Evolutionary conservation across 768 basidiomycete species (phyloP).

Genomic region (Macrolepiota albuminosa): DNA sequence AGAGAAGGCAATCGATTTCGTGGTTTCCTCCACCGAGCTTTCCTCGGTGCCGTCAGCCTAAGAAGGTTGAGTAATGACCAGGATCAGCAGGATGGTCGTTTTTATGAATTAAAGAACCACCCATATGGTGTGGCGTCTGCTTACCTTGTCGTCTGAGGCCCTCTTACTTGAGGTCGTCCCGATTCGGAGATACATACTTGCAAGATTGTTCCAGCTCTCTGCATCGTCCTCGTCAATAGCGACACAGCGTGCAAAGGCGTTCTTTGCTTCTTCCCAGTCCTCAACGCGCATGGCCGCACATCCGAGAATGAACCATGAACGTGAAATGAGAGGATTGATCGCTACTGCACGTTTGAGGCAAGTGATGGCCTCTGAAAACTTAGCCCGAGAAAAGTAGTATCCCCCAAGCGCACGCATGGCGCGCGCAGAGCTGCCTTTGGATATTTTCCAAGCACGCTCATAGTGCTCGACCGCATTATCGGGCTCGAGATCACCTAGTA

Average conservation of each 20-base stretch:
- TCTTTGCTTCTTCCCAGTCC: constrained; percentile 78
- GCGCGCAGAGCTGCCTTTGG: constrained; percentile 74
- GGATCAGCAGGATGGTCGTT: background rate
- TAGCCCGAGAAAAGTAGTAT: constrained; percentile 64
- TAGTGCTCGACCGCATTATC: constrained; percentile 70
- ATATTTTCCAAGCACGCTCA: constrained; percentile 78
- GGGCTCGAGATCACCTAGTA: constrained; percentile 88
- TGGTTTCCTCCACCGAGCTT: constrained; percentile 9
- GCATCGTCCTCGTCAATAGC: constrained; percentile 93
- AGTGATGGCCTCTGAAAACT: constrained; percentile 57
- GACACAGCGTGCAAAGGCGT: constrained; percentile 84
- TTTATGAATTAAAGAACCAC: background rate
- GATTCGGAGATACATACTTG: constrained; percentile 88
- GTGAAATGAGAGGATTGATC: constrained; percentile 85
- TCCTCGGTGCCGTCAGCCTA: background rate
- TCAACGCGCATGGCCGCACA: constrained; percentile 82
- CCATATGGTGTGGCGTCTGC: constrained; percentile 5
- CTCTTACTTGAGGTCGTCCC: constrained; percentile 31
- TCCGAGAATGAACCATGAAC: constrained; percentile 96
- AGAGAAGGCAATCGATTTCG: constrained; percentile 47
- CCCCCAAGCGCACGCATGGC: constrained; percentile 92
- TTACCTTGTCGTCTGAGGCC: constrained; percentile 19
- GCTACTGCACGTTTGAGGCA: constrained; percentile 71
- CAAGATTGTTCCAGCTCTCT: constrained; percentile 98
- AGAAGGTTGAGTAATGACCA: background rate